Evolutionary conservation across 495 filamentous ascomycete species (phyloP), one percentile per base, ranked within the genome.

Genomic region (Penicillium desertorum): DNA sequence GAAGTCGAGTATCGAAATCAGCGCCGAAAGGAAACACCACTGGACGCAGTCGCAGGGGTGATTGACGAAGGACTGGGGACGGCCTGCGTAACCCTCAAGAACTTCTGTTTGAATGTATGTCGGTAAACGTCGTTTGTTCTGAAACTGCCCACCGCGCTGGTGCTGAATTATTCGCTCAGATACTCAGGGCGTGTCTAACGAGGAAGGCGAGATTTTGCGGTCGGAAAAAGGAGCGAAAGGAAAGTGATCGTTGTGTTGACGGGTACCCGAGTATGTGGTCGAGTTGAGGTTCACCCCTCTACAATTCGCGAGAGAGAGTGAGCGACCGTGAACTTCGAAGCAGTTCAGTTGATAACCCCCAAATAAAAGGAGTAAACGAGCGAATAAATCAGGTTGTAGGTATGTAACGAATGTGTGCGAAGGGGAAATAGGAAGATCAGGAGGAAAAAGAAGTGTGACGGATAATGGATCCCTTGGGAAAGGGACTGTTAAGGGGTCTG

Each of bases 41-140:
- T 62, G 64, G 63, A 68, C 62, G 59, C 65, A 62, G 64, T 67
- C 54, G 46, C 39, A 59, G 42, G 56, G 58, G 50, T 55, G 54
- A 57, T 60, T 45, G 45, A n/a, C 22, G 67, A 73, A 71, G 56
- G 62, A 66, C 34, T 59, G 71, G 76, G 70, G 67, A 79, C 76
- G 76, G 69, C 76, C 76, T 30, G 76, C 76, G 76, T 76, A 70
- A 70, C 71, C 76, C 71, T 75, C 65, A 48, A 27, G 50, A 68
- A 62, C 62, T 62, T 68, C 57, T 51, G 17, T 44, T 54, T 44
- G 27, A 14, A 43, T 37, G 25, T 54, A 54, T 53, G 44, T 14
- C 32, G 50, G 56, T 43, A 17, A 36, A 45, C n/a, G 52, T 54
- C 53, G 62, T 47, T 46, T 39, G 56, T 52, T 25, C 19, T 32